Evolutionary conservation across 768 basidiomycete species (phyloP).

Genomic region (Botryobasidium botryosum): DNA sequence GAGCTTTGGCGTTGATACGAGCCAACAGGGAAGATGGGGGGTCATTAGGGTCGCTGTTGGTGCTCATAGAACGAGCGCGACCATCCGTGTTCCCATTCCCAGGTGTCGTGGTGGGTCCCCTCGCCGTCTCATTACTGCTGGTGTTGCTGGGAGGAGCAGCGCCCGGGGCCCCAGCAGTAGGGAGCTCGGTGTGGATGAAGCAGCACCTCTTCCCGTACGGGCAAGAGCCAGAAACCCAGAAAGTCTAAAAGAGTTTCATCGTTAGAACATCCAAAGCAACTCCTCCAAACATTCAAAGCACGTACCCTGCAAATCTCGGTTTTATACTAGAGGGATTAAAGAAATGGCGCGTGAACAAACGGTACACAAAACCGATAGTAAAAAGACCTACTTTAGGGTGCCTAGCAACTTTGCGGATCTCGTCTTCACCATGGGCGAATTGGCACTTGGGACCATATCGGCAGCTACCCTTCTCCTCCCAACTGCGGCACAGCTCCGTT

Average conservation of each 20-base stretch:
- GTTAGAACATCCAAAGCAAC: no score
- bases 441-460: constrained; percentile 82
- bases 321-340: constrained; percentile 72
- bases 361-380: not conserved
- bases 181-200: constrained; percentile 83
- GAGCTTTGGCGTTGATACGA: constrained; percentile 46
- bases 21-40: constrained; percentile 55
- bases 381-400: constrained; percentile 60
- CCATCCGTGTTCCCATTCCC: constrained; percentile 28
- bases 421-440: constrained; percentile 85
- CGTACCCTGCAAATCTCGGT: constrained; percentile 83
- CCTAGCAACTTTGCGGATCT: constrained; percentile 64
- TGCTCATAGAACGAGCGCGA: constrained; percentile 33
- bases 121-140: constrained; percentile 35
- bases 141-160: constrained; percentile 32
- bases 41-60: constrained; percentile 64
- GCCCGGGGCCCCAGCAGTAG: constrained; percentile 35
- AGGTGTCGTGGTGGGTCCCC: no score
- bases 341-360: not conserved
- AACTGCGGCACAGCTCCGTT: constrained; percentile 77
- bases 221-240: constrained; percentile 88
- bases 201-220: constrained; percentile 90
- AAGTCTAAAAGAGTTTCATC: constrained; percentile 37
- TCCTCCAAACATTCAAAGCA: no score
- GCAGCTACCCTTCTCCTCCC: constrained; percentile 82